Conservation (phyloP, 305 asterid genomes). For the Ilex paraguariensis region DNA sequence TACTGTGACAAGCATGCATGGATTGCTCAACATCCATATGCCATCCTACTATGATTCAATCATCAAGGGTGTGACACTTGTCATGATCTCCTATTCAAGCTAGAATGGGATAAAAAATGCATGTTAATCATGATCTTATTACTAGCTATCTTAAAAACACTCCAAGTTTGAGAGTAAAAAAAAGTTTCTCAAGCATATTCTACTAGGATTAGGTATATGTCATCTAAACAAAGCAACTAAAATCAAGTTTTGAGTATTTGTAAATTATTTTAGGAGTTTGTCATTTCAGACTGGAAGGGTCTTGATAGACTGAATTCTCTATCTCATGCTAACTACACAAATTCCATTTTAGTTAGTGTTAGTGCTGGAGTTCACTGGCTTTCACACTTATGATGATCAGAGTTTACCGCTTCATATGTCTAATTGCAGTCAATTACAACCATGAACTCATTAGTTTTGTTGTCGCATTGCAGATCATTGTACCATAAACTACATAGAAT, state of each 20-base stretch:
- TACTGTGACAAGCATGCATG: conserved; percentile 35
- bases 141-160: conserved; percentile 48
- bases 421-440: no score
- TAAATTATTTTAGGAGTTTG: conserved; percentile 43
- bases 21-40: conserved; percentile 54
- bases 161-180: conserved; percentile 44
- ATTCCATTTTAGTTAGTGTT: conserved; percentile 41
- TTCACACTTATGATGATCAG: not conserved
- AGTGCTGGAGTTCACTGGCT: conserved; percentile 32
- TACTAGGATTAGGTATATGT: no score
- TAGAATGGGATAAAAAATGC: conserved; percentile 65
- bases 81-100: conserved; percentile 70
- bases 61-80: conserved; percentile 63
- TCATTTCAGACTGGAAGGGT: conserved; percentile 66
- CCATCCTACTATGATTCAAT: conserved; percentile 47
- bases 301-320: conserved; percentile 54
- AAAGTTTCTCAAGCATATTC: not conserved
- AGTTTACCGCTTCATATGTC: no score
- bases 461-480: conserved; percentile 48
- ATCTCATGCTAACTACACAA: conserved; percentile 44
- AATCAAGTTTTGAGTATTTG: not conserved
- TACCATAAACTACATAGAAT: conserved; percentile 54
- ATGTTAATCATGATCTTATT: conserved; percentile 47
- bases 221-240: not conserved
- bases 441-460: not conserved